Conservation (phyloP, 1,139 yeast genomes). For the Yamadazyma jaroonii region DNA sequence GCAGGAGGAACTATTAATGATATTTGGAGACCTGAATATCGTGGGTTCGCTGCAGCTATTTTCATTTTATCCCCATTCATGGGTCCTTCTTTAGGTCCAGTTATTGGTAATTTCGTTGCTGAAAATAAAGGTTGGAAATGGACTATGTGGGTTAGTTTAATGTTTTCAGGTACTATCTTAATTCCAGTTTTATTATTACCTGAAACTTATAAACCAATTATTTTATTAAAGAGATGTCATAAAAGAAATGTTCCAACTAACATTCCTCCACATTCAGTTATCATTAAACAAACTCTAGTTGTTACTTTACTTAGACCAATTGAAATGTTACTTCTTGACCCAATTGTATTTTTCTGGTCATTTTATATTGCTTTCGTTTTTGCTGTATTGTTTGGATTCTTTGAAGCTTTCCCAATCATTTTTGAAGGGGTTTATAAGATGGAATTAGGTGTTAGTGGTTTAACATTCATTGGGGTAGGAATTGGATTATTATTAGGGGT, state of each 20-base stretch:
- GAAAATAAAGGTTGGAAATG: constrained; percentile 72
- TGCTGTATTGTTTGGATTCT: constrained; percentile 74
- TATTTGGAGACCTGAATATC: constrained; percentile 53
- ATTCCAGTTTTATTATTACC: constrained; percentile 59
- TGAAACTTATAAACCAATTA: constrained; percentile 66
- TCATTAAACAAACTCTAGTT: constrained; percentile 16
- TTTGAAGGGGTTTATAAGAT: constrained; percentile 61
- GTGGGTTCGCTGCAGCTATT: constrained; percentile 67
- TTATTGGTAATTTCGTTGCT: constrained; percentile 77
- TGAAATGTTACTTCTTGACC: constrained; percentile 64
- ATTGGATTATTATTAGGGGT: constrained; percentile 60
- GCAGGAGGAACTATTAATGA: constrained; percentile 88
- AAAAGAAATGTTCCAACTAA: constrained; percentile 54
- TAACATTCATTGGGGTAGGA: constrained; percentile 70
- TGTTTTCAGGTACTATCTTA: constrained; percentile 66
- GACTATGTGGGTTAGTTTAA: constrained; percentile 72
- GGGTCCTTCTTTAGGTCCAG: constrained; percentile 83
- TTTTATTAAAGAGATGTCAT: constrained; percentile 55
- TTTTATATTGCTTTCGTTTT: constrained; percentile 68
- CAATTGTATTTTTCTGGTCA: constrained; percentile 66
- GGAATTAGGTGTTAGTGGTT: constrained; percentile 59
- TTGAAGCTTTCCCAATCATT: constrained; percentile 74
- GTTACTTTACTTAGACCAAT: constrained; percentile 58
- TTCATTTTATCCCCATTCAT: constrained; percentile 70
- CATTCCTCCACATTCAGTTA: constrained; percentile 17